phyloP scores from a whole-genome alignment of 768 basidiomycete species.

The Leccinellum luteum region DNA sequence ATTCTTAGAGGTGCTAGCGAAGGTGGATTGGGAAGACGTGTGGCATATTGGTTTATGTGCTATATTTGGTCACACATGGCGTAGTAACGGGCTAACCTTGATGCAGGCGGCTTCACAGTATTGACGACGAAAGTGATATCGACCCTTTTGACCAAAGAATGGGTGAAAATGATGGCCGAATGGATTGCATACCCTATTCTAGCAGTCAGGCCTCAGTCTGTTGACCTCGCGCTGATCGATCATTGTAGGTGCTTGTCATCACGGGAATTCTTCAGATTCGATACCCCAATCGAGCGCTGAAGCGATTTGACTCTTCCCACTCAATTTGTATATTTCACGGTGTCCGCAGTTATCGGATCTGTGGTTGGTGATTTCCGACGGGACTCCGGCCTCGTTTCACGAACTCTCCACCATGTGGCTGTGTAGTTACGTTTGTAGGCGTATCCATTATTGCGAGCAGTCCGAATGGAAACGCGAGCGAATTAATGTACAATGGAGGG shows the following conservation, averaged over 20 bases:
- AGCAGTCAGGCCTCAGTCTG: slow-evolving; percentile 41
- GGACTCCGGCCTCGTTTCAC: slow-evolving; percentile 76
- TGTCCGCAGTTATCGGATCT: slow-evolving; percentile 90
- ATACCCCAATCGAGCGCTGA: slow-evolving; percentile 83
- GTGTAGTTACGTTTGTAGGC: slow-evolving; percentile 84
- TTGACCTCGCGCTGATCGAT: slow-evolving; percentile 7
- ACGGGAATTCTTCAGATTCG: slow-evolving; percentile 87
- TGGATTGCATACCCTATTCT: slow-evolving; percentile 85
- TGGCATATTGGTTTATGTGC: slow-evolving; percentile 89
- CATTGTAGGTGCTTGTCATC: slow-evolving; percentile 54
- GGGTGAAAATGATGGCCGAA: slow-evolving; percentile 70
- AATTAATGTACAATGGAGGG: slow-evolving; percentile 29
- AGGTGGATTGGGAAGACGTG: slow-evolving; percentile 55
- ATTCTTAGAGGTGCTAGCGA: slow-evolving; percentile 68
- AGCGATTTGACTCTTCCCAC: slow-evolving; percentile 93
- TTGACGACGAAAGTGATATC: slow-evolving; percentile 91
- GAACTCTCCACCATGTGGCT: slow-evolving; percentile 84
- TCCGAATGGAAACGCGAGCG: slow-evolving; percentile 33
- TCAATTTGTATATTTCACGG: slow-evolving; percentile 93
- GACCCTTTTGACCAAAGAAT: slow-evolving; percentile 75
- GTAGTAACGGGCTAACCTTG: not conserved
- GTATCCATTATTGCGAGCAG: slow-evolving; percentile 85
- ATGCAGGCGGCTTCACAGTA: slow-evolving; percentile 87
- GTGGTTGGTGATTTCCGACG: slow-evolving; percentile 90
- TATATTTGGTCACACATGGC: slow-evolving; percentile 55